Conservation (phyloP, 169 alveolate species). For the Eimeria praecox region DNA sequence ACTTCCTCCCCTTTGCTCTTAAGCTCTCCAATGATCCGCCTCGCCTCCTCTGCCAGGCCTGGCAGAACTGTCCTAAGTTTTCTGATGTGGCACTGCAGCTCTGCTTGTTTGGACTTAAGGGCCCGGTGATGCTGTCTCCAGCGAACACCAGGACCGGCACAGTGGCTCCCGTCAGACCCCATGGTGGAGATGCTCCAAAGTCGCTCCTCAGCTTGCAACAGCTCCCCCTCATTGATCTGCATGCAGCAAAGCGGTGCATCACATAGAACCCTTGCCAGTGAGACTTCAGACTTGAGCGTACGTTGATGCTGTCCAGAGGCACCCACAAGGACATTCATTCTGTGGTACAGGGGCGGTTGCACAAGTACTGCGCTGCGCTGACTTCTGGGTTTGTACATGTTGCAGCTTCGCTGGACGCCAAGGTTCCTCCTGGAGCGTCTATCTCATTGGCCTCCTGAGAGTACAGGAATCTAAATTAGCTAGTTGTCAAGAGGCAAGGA, state of each 20-base stretch:
- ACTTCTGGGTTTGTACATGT: background rate
- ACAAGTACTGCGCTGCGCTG: background rate
- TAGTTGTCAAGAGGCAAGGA: background rate
- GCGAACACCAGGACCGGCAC: background rate
- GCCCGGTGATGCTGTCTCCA: slow-evolving; percentile 33
- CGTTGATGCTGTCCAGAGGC: too few species aligned
- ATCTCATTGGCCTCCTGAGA: background rate
- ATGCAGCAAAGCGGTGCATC: background rate
- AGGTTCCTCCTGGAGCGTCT: background rate
- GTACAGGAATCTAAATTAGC: background rate
- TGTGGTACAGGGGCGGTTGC: background rate
- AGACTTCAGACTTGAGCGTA: too few species aligned
- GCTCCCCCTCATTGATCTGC: slow-evolving; percentile 5
- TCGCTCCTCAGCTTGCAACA: slow-evolving; percentile 7
- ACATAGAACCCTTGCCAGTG: background rate
- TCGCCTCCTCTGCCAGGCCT: slow-evolving; percentile 1
- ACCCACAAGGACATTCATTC: background rate
- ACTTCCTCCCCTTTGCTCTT: background rate
- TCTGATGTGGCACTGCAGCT: slow-evolving; percentile 38
- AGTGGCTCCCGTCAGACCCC: background rate
- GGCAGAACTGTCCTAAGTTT: slow-evolving; percentile 9
- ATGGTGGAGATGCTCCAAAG: background rate
- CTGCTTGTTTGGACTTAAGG: background rate
- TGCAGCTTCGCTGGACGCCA: background rate
- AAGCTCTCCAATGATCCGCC: background rate